Evolutionary conservation across 768 basidiomycete genomes (phyloP).

Genomic region (Termitomyces sp.): DNA sequence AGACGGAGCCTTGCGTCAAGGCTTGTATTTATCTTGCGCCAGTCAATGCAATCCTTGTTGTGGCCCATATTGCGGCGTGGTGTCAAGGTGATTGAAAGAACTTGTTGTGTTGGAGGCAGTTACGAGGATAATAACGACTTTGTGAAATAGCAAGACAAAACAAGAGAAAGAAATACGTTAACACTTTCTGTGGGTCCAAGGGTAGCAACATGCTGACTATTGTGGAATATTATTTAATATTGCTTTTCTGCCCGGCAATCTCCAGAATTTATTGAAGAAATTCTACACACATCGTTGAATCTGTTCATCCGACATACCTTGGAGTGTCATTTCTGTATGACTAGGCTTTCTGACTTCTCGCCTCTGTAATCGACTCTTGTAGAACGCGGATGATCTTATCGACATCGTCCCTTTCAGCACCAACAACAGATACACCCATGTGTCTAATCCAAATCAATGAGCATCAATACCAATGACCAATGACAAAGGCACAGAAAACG

Average conservation of each 20-base stretch:
- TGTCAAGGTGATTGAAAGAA: background rate
- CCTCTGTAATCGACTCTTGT: slow-evolving; percentile 47
- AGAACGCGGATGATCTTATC: slow-evolving; percentile 65
- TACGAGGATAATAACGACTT: background rate
- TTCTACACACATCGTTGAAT: background rate
- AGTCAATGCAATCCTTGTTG: background rate
- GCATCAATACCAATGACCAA: background rate
- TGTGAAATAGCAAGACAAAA: background rate
- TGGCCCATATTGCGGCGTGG: background rate
- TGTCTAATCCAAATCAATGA: slow-evolving; percentile 43
- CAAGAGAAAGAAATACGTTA: background rate
- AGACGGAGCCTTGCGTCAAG: background rate
- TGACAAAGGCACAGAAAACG: slow-evolving; percentile 16
- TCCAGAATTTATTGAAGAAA: background rate
- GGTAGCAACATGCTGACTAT: background rate
- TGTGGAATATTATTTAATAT: background rate
- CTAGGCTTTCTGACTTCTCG: slow-evolving; percentile 24
- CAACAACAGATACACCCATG: slow-evolving; percentile 85
- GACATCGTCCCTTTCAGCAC: slow-evolving; percentile 65
- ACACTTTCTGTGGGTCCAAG: background rate
- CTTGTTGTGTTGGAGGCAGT: background rate
- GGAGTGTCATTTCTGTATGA: background rate
- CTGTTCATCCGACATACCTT: background rate
- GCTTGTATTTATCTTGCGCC: background rate
- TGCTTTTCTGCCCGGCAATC: background rate